Evolutionary conservation across 2,329 filamentous ascomycete species (phyloP), one percentile per base, ranked within the genome.

Genomic region (Aspergillus pseudotamarii): DNA sequence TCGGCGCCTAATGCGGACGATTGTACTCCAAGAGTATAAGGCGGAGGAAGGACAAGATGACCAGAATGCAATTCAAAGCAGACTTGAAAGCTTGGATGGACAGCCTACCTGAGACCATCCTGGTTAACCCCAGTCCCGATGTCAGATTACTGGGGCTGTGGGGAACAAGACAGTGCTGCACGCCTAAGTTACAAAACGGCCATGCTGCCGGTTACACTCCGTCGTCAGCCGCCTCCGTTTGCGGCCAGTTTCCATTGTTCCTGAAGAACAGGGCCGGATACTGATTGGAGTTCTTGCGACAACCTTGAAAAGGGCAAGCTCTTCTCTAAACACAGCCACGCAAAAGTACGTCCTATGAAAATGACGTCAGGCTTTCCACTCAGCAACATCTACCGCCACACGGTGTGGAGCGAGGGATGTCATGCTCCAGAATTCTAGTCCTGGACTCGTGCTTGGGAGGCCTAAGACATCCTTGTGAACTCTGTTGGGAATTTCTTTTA

Each of bases 1-100:
- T 5, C 71, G 76, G 14, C 72, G 76, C 23, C 57, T 78, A 14
- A 79, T 79, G 76, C 72, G 76, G 23, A 74, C 70, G 19, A 71
- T 77, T 48, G 73, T 78, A 4, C 67, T 77, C 11, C 70, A 76
- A 55, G 74, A 77, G 51, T 78, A 78, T 58, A 69, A 71, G 61
- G 71, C 69, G 11, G 75, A 77, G 26, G 76, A 78, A 51, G 75
- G 70, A 23, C 72, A 75, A 54, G 71, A 76, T 45, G 73, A 75
- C 34, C 70, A 68, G 32, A 68, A 67, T 46, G 67, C 71, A 14
- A 75, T 77, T 36, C 72, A 69, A 38, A 70, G 70, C 14, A 62
- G 75, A 36, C 61, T 77, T 26, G 71, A 74, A 54, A 72, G 72
- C 59, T 61, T 77, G 38, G 72, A 75, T 53, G 75, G 75, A 11